A percentile compares a stretch with the other conserved stretches of the same genome.
Conservation (phyloP, 1,284 basidiomycete species). For the Sanghuangporus sanghuang region DNA sequence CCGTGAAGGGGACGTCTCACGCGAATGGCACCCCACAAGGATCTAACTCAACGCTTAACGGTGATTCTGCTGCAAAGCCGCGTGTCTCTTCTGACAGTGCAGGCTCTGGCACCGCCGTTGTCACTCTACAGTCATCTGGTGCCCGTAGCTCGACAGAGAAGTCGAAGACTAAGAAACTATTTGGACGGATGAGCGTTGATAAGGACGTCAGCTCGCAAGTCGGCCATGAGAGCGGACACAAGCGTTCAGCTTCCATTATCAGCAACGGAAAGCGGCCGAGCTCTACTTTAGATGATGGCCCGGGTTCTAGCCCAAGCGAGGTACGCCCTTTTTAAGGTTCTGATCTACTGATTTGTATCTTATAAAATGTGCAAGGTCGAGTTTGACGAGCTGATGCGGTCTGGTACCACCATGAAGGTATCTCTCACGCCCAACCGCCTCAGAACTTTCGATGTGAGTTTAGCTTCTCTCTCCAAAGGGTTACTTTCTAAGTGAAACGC, state of each 20-base stretch:
- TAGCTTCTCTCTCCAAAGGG: slow-evolving; percentile 24
- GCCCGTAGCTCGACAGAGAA: slow-evolving; percentile 23
- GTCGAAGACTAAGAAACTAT: slow-evolving; percentile 15
- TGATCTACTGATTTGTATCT: background rate
- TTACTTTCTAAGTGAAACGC: background rate
- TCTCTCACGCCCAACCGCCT: slow-evolving; percentile 91
- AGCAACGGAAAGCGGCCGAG: slow-evolving; percentile 27
- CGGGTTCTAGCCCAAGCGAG: slow-evolving; percentile 19
- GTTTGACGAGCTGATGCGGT: slow-evolving; percentile 88
- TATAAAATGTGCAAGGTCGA: slow-evolving; percentile 43
- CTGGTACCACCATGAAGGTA: slow-evolving; percentile 87
- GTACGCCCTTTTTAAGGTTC: slow-evolving; percentile 30
- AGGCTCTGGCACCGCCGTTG: slow-evolving; percentile 9
- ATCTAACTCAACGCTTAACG: slow-evolving; percentile 15
- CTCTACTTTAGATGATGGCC: slow-evolving; percentile 19
- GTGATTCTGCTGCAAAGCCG: slow-evolving; percentile 4
- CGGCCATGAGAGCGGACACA: slow-evolving; percentile 49
- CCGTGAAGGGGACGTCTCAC: slow-evolving; percentile 17
- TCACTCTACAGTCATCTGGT: slow-evolving; percentile 25
- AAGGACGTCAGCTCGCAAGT: slow-evolving; percentile 32
- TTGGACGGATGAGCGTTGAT: slow-evolving; percentile 17
- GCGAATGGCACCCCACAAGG: slow-evolving; percentile 18
- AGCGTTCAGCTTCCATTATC: slow-evolving; percentile 46
- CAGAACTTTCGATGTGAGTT: slow-evolving; percentile 80
- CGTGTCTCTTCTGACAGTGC: slow-evolving; percentile 16